Conservation (phyloP, 2,329 filamentous ascomycete species). For the Metarhizium guizhouense region DNA sequence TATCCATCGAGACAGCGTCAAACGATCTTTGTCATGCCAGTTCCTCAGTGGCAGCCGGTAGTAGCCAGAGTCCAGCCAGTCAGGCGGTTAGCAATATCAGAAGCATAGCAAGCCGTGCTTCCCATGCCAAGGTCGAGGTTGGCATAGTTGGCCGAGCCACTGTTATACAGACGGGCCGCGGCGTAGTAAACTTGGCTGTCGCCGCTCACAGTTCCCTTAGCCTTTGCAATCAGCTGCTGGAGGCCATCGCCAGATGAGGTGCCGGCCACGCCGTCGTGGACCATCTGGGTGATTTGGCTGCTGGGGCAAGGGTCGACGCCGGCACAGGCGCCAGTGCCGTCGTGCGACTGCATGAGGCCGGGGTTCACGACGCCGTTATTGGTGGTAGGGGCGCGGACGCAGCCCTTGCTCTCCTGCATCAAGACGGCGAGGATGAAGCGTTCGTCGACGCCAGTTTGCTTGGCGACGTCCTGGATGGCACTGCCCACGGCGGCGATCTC, state of each 20-base stretch:
- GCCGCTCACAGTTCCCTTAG: slow-evolving; percentile 3
- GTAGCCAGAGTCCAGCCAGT: neutral
- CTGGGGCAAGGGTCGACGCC: slow-evolving; percentile 20
- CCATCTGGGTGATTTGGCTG: slow-evolving; percentile 18
- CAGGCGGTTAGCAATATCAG: slow-evolving; percentile 32
- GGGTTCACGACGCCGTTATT: slow-evolving; percentile 32
- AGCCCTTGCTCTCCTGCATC: slow-evolving; percentile 35
- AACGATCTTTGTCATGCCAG: neutral
- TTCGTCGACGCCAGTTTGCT: slow-evolving; percentile 20
- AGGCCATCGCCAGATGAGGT: slow-evolving; percentile 33
- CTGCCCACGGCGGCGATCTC: slow-evolving; percentile 15
- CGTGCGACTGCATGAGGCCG: slow-evolving; percentile 30
- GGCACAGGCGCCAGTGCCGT: slow-evolving; percentile 27
- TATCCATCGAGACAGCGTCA: neutral
- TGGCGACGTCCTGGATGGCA: slow-evolving; percentile 23
- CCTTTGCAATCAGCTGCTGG: slow-evolving; percentile 24
- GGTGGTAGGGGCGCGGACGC: slow-evolving; percentile 31
- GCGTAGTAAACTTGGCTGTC: slow-evolving; percentile 27
- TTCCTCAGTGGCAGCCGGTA: neutral
- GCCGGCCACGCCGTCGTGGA: slow-evolving; percentile 31
- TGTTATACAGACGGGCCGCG: slow-evolving; percentile 39
- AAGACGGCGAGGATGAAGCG: slow-evolving; percentile 34
- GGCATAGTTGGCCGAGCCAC: slow-evolving; percentile 25
- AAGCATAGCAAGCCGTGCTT: slow-evolving; percentile 39
- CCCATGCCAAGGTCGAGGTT: slow-evolving; percentile 30